Evolutionary conservation across 1,284 basidiomycete species (phyloP), one percentile per base, ranked within the genome.

Genomic region (Stereum hirsutum): DNA sequence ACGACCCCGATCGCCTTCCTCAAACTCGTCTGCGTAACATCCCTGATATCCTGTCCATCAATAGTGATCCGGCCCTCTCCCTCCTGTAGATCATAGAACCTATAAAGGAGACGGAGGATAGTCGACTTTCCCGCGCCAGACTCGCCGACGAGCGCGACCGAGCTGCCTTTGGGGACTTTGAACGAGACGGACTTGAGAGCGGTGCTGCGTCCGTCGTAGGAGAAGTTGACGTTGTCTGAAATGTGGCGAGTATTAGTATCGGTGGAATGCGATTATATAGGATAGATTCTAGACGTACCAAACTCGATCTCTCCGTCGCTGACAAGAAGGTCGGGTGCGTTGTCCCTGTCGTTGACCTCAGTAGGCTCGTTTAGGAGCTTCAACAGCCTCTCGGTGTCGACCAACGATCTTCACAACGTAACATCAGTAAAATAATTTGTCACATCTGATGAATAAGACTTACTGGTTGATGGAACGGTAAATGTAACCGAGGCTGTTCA

Each of bases 11-110:
- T 87, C 1, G 86, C 75, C 50, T 77, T 75, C 34, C 90, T 73
- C 35, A 95, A 65, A 46, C 81, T 86, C 28, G 71, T 66, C 57
- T 93, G 89, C 0, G 89, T 92, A 11, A 95, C 75, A 50, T 90
- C 81, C 27, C 84, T 74, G 45, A 96, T 85, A 54, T 95, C 88
- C 55, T 85, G 74, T 1, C 87, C 89, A 54, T 95, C 89, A 49
- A 94, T 81, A 40, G 77, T 60, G 51, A 89, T 86, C 25, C 79
- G 69, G 14, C 83, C 83, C 49, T 82, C 71, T 26, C 86, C 86
- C 43, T 76, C 73, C 25, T 74, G 70, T 17, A 91, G 71, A 55
- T 95, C 92, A 60, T 95, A 94, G 66, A 96, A 92, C 36, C 91
- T 75, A 60, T 89, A 95, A 12, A 96, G 69, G 37, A 92, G 70